Conservation (phyloP, 2,329 filamentous ascomycete species). For the Verticillium nubilum region DNA sequence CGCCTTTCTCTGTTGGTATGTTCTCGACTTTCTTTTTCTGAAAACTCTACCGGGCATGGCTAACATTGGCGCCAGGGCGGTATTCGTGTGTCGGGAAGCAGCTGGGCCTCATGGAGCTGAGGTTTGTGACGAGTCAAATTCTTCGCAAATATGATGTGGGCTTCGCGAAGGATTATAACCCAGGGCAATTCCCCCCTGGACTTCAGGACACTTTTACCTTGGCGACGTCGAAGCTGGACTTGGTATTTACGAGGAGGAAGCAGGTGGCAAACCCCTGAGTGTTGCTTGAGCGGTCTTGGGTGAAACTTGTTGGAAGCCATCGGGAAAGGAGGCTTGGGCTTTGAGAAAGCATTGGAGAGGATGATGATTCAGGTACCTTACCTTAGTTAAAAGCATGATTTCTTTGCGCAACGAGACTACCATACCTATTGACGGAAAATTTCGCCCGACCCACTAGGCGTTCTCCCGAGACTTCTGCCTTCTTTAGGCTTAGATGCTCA, state of each 20-base stretch:
- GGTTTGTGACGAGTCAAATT: conserved; percentile 11
- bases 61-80: too few species aligned
- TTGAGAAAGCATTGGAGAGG: too few species aligned
- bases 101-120: conserved; percentile 27
- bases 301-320: too few species aligned
- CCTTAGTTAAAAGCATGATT: too few species aligned
- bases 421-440: too few species aligned
- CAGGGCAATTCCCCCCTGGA: conserved; percentile 3
- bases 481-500: too few species aligned
- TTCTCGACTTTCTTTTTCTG: background rate
- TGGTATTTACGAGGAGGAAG: conserved; percentile 9
- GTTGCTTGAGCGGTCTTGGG: too few species aligned
- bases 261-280: background rate
- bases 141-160: conserved; percentile 7
- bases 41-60: too few species aligned
- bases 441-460: too few species aligned
- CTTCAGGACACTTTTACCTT: conserved; percentile 10
- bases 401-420: too few species aligned
- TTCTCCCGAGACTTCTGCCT: too few species aligned
- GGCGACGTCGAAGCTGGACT: conserved; percentile 8
- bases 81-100: conserved; percentile 30
- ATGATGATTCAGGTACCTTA: too few species aligned
- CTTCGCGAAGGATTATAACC: conserved; percentile 6
- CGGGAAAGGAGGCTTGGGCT: background rate
- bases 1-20: conserved; percentile 20